phyloP scores from a whole-genome alignment of 2,329 filamentous ascomycete genomes.

The Seiridium unicorne region DNA sequence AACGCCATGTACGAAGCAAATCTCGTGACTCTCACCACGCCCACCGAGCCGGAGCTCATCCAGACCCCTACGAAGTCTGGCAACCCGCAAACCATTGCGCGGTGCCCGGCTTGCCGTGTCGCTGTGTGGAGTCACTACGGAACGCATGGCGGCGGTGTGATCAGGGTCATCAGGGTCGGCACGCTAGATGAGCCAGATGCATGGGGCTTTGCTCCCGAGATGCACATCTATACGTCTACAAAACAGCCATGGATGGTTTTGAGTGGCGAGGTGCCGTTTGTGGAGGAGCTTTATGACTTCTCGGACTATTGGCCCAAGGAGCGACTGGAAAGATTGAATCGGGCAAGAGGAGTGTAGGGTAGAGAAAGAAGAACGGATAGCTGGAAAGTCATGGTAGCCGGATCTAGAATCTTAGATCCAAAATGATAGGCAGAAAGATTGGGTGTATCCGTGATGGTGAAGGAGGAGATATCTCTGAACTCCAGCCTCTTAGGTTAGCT shows the following conservation, averaged over 20 bases:
- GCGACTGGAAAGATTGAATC: neutral
- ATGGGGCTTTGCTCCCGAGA: constrained; percentile 1
- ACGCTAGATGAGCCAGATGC: constrained; percentile 3
- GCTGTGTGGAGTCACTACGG: constrained; percentile 6
- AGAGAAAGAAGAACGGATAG: neutral
- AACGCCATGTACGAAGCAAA: constrained; percentile 6
- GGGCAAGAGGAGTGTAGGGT: neutral
- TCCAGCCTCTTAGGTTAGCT: no score
- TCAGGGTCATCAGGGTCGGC: constrained; percentile 2
- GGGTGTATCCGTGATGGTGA: no score
- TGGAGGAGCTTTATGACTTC: neutral
- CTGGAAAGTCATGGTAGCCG: no score
- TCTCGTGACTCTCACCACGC: neutral
- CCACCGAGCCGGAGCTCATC: constrained; percentile 1
- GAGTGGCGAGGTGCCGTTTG: neutral
- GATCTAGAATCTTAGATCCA: neutral
- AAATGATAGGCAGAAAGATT: no score
- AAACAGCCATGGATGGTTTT: constrained; percentile 4
- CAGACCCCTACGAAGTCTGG: neutral
- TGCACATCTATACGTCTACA: constrained; percentile 4
- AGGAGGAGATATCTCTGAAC: no score
- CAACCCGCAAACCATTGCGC: constrained; percentile 1
- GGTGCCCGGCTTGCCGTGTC: constrained; percentile 2
- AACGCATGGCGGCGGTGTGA: neutral
- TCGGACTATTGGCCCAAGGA: constrained; percentile 4